Evolutionary conservation across 1,284 basidiomycete species (phyloP).

Genomic region (Polyporus tsugae): DNA sequence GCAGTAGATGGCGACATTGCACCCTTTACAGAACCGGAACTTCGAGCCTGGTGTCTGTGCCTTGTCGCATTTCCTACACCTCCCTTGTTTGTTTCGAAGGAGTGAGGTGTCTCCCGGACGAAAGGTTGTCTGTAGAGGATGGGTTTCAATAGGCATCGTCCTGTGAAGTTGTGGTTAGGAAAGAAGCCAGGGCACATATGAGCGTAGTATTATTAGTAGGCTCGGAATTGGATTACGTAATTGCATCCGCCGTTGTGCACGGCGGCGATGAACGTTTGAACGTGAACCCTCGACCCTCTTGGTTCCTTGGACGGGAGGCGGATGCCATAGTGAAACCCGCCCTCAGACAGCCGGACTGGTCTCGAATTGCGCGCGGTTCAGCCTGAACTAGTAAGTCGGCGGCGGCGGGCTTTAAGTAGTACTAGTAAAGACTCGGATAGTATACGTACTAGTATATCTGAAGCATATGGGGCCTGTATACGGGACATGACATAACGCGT

Average conservation of each 20-base stretch:
- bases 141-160: constrained; percentile 10
- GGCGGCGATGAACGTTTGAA: too few species aligned
- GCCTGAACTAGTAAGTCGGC: too few species aligned
- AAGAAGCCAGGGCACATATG: not conserved
- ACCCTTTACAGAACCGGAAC: constrained; percentile 18
- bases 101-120: constrained; percentile 7
- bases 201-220: too few species aligned
- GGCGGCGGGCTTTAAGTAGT: not conserved
- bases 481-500: too few species aligned
- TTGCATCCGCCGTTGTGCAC: not conserved
- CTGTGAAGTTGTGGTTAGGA: not conserved
- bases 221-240: not conserved
- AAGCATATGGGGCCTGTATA: too few species aligned
- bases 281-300: too few species aligned
- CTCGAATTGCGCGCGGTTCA: too few species aligned
- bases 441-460: too few species aligned
- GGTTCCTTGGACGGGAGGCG: too few species aligned
- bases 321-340: too few species aligned
- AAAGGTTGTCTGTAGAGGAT: constrained; percentile 14
- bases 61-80: constrained; percentile 17
- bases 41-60: constrained; percentile 8
- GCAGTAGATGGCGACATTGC: constrained; percentile 17
- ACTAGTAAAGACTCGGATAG: too few species aligned
- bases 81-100: constrained; percentile 16
- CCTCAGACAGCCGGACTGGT: too few species aligned